phyloP scores from a whole-genome alignment of 208 protist species.

The Wallacemonas sp. region DNA sequence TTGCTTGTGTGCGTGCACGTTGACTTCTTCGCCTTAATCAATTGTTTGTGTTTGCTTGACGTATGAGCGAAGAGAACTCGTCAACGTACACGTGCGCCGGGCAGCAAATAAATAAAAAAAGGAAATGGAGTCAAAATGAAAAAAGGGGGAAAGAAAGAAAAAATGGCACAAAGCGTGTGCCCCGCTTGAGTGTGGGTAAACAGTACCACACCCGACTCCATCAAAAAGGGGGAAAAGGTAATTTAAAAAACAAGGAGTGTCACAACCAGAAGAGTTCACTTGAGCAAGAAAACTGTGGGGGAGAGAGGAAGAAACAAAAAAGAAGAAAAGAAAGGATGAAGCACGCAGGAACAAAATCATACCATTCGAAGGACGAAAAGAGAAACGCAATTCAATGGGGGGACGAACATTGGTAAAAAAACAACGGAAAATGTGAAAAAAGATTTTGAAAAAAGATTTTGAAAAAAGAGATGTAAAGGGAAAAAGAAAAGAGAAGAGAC shows the following conservation, averaged over 20 bases:
- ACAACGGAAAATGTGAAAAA: slow-evolving; percentile 11
- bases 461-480: too few species aligned
- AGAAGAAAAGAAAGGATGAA: slow-evolving; percentile 11
- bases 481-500: too few species aligned
- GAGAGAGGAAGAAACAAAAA: slow-evolving; percentile 22
- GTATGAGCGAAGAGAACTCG: too few species aligned
- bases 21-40: too few species aligned
- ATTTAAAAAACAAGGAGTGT: not conserved
- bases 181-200: not conserved
- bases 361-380: too few species aligned
- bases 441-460: slow-evolving; percentile 5
- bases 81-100: too few species aligned
- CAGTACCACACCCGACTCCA: too few species aligned
- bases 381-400: too few species aligned
- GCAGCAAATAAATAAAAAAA: slow-evolving; percentile 18
- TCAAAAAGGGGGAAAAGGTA: too few species aligned
- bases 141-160: slow-evolving; percentile 13
- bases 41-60: too few species aligned
- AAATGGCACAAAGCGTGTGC: slow-evolving; percentile 13
- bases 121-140: not conserved
- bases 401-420: not conserved
- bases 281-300: not conserved
- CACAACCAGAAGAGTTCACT: too few species aligned
- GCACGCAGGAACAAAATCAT: slow-evolving; percentile 9
- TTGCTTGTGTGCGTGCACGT: too few species aligned